A percentile compares a stretch with the other conserved stretches of the same genome.
These are phyloP conservation scores for Blastocystis hominis DNA, from an alignment of 352 stramenopile genomes.

Conservation along the genomic window DNA sequence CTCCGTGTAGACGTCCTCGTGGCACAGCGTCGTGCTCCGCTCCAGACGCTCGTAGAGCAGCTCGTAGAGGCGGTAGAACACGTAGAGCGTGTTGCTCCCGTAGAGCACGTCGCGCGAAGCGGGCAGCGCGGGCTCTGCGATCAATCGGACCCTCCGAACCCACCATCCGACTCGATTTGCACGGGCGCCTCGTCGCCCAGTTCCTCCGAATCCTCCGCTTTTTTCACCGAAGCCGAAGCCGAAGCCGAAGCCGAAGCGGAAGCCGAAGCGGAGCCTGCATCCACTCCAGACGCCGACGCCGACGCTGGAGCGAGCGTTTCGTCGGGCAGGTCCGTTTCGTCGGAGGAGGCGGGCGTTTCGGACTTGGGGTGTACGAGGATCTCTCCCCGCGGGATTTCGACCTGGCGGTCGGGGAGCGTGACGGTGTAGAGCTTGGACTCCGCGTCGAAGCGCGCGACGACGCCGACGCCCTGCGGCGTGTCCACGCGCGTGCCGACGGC, in stretches of 20 bases:
- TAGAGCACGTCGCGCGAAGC: conserved; percentile 62
- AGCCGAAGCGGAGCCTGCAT: neutral
- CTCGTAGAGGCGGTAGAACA: conserved; percentile 75
- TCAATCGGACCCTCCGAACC: neutral
- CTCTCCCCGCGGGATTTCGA: neutral
- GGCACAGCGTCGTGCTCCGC: conserved; percentile 68
- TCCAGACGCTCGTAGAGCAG: conserved; percentile 74
- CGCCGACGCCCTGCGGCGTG: conserved; percentile 1
- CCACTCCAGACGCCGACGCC: neutral
- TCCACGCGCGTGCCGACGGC: neutral
- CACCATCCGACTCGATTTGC: neutral
- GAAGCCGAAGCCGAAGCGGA: neutral
- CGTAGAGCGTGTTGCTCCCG: conserved; percentile 72
- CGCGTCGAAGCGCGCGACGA: neutral
- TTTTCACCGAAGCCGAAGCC: neutral
- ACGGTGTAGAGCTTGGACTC: conserved; percentile 22
- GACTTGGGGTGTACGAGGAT: neutral
- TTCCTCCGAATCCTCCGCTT: neutral
- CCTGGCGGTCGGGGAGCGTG: neutral
- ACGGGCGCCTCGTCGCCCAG: neutral
- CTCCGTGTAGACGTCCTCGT: conserved; percentile 7
- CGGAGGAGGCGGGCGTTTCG: neutral
- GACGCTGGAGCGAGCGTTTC: neutral
- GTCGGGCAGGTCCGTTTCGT: neutral
- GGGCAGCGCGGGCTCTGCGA: neutral